Base-by-base conservation (phyloP, 108 stramenopile species). In the Asterionellopsis glacialis region DNA sequence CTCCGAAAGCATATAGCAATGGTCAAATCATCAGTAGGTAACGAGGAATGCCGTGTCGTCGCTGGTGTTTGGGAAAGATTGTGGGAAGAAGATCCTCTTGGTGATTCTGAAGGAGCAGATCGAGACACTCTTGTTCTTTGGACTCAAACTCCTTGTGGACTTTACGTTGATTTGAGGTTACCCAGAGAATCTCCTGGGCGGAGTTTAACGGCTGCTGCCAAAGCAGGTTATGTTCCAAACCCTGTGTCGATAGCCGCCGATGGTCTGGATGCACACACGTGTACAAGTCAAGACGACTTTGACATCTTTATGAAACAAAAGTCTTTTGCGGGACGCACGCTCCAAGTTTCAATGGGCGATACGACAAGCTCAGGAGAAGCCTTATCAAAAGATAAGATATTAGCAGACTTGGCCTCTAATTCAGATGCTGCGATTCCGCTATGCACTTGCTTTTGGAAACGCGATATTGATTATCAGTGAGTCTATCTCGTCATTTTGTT, bases 81-180 rank as follows among this genome's bases (percentile, higher is more conserved):
- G 26, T 79, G 52, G 48, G 77, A 79, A 54, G 73, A 79, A 45
- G 77, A 79, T 59, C 77, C 77, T 28, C 41, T 79, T 40, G 77
- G 77, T 23, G 75, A 77, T 23, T 14, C 22, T 12, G 73, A 50
- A 21, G 45, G 43, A 23, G 67, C 68, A 33, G 77, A 79, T 59
- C 69, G 69, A 0, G 50, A 47, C 25, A 79, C 77, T 12, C 38
- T 74, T 45, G 77, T 79, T n/a, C 57, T 67, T n/a, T 79, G 77
- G 77, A 74, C 63, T 0, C 77, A 79, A 61, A 54, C 77, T 38
- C 59, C 66, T n/a, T 62, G 69, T 47, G 73, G 77, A 41, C 63
- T 79, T 45, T 79, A 79, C 50, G 73, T 79, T 39, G 77, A 79
- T 38, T 44, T 79, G 50, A 59, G 77, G 19, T 41, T 79, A 11